phyloP scores from a whole-genome alignment of 495 filamentous ascomycete genomes.

The Geoglossum glabrum region DNA sequence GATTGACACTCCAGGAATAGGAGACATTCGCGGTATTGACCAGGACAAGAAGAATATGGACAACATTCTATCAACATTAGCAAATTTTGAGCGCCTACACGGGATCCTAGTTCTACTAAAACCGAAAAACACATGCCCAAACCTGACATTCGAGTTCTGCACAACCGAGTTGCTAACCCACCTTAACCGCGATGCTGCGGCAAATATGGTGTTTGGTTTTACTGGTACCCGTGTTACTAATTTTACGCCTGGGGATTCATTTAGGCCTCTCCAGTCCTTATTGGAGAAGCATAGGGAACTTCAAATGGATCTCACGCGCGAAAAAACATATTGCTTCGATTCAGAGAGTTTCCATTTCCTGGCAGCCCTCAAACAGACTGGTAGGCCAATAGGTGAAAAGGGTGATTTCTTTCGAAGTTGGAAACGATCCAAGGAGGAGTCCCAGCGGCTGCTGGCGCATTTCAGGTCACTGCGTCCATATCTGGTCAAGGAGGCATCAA shows the following conservation, averaged over 20 bases:
- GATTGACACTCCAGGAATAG: conserved; percentile 27
- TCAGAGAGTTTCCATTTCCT: conserved; percentile 27
- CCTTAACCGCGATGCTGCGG: conserved; percentile 17
- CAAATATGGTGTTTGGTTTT: conserved; percentile 26
- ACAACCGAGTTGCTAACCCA: conserved; percentile 23
- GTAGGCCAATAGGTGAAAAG: conserved; percentile 14
- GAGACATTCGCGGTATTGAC: conserved; percentile 20
- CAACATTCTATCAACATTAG: conserved; percentile 18
- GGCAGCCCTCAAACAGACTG: conserved; percentile 19
- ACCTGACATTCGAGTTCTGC: neutral
- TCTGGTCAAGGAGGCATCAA: no score
- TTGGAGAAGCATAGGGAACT: conserved; percentile 11
- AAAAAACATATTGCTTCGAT: conserved; percentile 25
- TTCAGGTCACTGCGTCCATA: no score
- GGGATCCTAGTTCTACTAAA: no score
- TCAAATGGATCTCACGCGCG: conserved; percentile 1
- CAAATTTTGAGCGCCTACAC: neutral
- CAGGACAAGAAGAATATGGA: conserved; percentile 25
- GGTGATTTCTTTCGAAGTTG: conserved; percentile 1
- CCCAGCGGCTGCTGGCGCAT: neutral
- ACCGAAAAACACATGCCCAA: no score
- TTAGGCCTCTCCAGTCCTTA: conserved; percentile 15
- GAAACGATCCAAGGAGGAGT: neutral
- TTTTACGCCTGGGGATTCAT: conserved; percentile 24
- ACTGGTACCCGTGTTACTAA: conserved; percentile 24